These are phyloP conservation scores for Xylaria sp. DNA, from an alignment of 2,329 filamentous ascomycete species.

Conservation along the genomic window DNA sequence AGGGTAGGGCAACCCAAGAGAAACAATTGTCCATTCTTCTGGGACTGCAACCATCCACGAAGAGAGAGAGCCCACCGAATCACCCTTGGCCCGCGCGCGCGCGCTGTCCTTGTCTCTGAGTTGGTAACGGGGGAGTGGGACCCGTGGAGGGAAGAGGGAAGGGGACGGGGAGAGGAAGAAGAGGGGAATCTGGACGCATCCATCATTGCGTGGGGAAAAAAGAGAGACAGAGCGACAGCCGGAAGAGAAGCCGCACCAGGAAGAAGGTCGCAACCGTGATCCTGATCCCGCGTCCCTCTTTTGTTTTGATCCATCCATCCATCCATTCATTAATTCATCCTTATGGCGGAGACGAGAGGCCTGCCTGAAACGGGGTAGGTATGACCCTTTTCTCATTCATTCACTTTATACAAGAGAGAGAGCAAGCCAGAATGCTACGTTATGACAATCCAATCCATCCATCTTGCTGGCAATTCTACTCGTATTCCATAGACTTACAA, in stretches of 20 bases:
- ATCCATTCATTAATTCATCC: neutral
- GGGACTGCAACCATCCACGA: constrained; percentile 12
- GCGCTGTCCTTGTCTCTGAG: neutral
- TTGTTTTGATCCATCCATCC: too few relatives aligned
- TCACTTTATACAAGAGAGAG: too few relatives aligned
- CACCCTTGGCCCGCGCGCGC: neutral
- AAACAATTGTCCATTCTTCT: constrained; percentile 17
- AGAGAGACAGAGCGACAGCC: neutral
- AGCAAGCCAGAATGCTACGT: neutral
- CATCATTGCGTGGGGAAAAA: neutral
- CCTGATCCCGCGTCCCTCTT: neutral
- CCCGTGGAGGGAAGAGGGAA: too few relatives aligned
- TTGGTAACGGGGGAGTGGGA: neutral
- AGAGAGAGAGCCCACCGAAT: too few relatives aligned
- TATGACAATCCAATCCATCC: too few relatives aligned
- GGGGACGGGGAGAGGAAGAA: too few relatives aligned
- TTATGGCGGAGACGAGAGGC: constrained; percentile 10
- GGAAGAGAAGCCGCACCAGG: neutral
- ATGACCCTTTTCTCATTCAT: neutral
- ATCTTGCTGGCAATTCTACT: neutral
- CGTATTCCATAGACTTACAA: neutral
- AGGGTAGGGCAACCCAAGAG: neutral
- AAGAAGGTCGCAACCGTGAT: neutral
- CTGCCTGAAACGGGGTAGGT: constrained; percentile 16
- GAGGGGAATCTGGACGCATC: neutral